A percentile compares a stretch with the other conserved stretches of the same genome.
phyloP scores from a whole-genome alignment of 345 rosid genomes.

The Iberis pinnata region DNA sequence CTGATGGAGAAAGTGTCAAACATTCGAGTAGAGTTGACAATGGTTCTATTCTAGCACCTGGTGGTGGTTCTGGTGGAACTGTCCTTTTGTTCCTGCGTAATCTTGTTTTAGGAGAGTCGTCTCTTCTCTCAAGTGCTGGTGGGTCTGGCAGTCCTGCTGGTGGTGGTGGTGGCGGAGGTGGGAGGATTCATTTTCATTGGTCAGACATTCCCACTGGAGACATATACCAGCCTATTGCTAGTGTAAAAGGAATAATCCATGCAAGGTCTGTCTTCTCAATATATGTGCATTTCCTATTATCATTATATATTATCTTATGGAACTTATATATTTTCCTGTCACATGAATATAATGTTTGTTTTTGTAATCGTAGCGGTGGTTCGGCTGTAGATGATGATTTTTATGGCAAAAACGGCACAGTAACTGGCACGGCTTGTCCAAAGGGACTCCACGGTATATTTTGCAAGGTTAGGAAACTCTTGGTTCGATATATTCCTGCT shows the following conservation, averaged over 20 bases:
- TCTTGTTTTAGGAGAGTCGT: slow-evolving; percentile 52
- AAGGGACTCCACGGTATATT: slow-evolving; percentile 83
- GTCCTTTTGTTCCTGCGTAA: slow-evolving; percentile 65
- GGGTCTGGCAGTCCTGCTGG: slow-evolving; percentile 79
- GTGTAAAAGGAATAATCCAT: slow-evolving; percentile 62
- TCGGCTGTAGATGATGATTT: slow-evolving; percentile 42
- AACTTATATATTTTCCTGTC: too few species aligned
- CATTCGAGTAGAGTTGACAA: slow-evolving; percentile 30
- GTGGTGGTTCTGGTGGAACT: slow-evolving; percentile 98
- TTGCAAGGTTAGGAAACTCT: slow-evolving; percentile 53
- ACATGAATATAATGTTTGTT: too few species aligned
- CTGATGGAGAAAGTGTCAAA: slow-evolving; percentile 78
- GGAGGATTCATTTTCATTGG: slow-evolving; percentile 99
- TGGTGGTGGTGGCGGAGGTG: slow-evolving; percentile 97
- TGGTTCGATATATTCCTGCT: slow-evolving; percentile 6
- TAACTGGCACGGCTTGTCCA: slow-evolving; percentile 92
- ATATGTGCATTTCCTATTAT: slow-evolving; percentile 6
- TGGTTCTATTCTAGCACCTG: slow-evolving; percentile 47
- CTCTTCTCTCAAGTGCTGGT: slow-evolving; percentile 80
- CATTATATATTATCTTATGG: too few species aligned
- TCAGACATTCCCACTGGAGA: slow-evolving; percentile 94
- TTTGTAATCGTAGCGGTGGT: slow-evolving; percentile 59
- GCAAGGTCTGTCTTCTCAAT: slow-evolving; percentile 46
- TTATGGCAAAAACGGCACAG: slow-evolving; percentile 75
- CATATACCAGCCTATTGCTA: slow-evolving; percentile 96